phyloP scores from a whole-genome alignment of 2,329 filamentous ascomycete species.

The Lecanicillium sp. region DNA sequence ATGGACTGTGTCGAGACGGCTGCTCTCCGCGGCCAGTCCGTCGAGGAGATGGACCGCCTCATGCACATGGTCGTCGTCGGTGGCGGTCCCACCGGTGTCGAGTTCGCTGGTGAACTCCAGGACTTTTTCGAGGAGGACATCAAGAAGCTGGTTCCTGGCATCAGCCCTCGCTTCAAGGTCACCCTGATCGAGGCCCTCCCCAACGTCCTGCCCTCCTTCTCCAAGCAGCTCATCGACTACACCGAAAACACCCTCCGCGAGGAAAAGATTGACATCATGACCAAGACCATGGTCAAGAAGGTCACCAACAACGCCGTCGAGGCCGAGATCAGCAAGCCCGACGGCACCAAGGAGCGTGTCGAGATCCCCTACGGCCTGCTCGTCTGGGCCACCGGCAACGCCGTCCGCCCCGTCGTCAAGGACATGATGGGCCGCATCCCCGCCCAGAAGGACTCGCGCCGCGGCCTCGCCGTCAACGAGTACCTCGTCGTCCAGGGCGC shows the following conservation, averaged over 20 bases:
- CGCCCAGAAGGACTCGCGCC: constrained; percentile 89
- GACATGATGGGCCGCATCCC: constrained; percentile 90
- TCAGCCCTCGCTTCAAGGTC: constrained; percentile 91
- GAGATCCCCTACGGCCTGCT: constrained; percentile 89
- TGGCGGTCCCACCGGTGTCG: constrained; percentile 92
- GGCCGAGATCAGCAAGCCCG: constrained; percentile 73
- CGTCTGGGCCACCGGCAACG: constrained; percentile 97
- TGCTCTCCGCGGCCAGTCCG: constrained; percentile 90
- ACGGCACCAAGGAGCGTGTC: constrained; percentile 77
- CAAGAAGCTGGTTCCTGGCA: constrained; percentile 95
- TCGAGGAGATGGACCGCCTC: constrained; percentile 84
- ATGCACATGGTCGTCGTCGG: constrained; percentile 97
- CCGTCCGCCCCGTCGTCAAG: constrained; percentile 79
- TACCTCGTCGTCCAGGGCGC: constrained; percentile 97
- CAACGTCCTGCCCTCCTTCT: constrained; percentile 96
- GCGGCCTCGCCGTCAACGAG: constrained; percentile 94
- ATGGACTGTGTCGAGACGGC: constrained; percentile 99
- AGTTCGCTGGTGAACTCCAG: constrained; percentile 96
- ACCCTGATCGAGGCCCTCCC: constrained; percentile 96
- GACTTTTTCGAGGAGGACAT: constrained; percentile 99
- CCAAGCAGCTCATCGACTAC: constrained; percentile 98
- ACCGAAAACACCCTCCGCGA: constrained; percentile 99
- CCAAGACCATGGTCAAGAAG: constrained; percentile 98
- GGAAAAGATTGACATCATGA: constrained; percentile 94
- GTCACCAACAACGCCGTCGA: constrained; percentile 91